Percentiles rank a stretch among this genome's conserved stretches.
Conservation (phyloP, 2,329 filamentous ascomycete genomes). For the Xylariales sp. region DNA sequence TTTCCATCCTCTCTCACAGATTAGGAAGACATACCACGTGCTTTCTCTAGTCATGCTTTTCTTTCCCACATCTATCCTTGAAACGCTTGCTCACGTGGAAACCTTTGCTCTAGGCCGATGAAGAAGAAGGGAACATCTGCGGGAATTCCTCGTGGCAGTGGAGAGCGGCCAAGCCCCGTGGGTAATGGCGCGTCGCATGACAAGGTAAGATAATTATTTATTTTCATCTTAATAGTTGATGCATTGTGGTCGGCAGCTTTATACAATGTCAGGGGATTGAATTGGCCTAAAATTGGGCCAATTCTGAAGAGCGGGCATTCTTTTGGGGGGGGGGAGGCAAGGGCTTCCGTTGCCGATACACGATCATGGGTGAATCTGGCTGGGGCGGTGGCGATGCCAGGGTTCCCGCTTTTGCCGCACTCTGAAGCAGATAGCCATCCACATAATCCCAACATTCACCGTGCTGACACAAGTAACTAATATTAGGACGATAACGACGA, state of each 20-base stretch:
- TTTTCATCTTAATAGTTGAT: no score
- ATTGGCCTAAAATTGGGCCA: no score
- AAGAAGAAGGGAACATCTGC: slow-evolving; percentile 72
- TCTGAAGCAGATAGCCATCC: slow-evolving; percentile 23
- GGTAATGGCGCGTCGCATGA: slow-evolving; percentile 49
- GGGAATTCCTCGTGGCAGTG: slow-evolving; percentile 61
- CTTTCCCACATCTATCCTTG: no score
- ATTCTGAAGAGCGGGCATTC: not conserved
- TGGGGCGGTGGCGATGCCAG: slow-evolving; percentile 18
- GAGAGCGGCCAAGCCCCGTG: slow-evolving; percentile 59
- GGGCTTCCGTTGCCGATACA: not conserved
- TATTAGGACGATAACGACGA: slow-evolving; percentile 75
- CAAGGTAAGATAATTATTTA: slow-evolving; percentile 41
- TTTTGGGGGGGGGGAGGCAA: slow-evolving; percentile 9
- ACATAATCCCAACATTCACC: slow-evolving; percentile 16
- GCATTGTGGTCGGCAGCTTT: no score
- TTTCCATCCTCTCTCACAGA: no score
- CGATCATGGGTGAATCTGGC: no score
- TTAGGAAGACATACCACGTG: no score
- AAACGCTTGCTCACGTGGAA: slow-evolving; percentile 4
- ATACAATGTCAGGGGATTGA: no score
- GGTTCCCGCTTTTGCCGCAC: slow-evolving; percentile 29
- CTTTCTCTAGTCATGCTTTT: no score
- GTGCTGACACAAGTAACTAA: slow-evolving; percentile 31
- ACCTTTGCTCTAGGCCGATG: slow-evolving; percentile 52